Base-by-base conservation (phyloP, 2,329 filamentous ascomycete species). In the Acephala macrosclerotiorum region DNA sequence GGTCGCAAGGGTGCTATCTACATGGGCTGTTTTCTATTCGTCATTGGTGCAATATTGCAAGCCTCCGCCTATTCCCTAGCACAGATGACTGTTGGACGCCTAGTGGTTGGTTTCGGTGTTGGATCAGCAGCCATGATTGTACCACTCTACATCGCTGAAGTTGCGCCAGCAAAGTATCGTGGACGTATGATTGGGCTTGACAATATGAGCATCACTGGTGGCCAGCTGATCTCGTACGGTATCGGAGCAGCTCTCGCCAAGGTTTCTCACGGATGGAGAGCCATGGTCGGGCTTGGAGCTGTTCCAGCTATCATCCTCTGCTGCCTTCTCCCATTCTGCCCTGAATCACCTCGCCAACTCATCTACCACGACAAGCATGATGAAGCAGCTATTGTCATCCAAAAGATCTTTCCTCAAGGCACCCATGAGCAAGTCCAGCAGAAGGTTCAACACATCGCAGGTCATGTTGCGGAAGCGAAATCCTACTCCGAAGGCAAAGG, bases 131-230 rank as follows among this genome's bases (percentile, higher is more conserved):
- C 91, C 68, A 86, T 89, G 40, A 84, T 89, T 61, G 89, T 89
- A 1, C 88, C 89, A 11, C 88, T 91, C 61, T 91, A 91, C 76
- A 91, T 91, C 67, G 88, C 88, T 66, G 89, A 91, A 75, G 79
- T 91, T 51, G 83, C 88, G 0, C 88, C 89, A 0, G 77, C 87
- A 8, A 83, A 89, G 68, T 90, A 91, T 69, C 84, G 88, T 63
- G 88, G 88, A 60, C 84, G 83, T 66, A 88, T 90, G 75, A 90
- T 90, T 86, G 86, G 86, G 5, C 88, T 90, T 72, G 90, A 88
- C 87, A 88, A 90, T 75, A 83, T 89, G 73, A 88, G 87, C 78
- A 90, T 89, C 78, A 86, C 81, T 2, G 87, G 89, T 35, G 88
- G 88, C 2, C 85, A 83, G 25, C 89, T 89, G 76, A 85, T 90